Evolutionary conservation across 2,329 filamentous ascomycete genomes (phyloP).

Genomic region (Moelleriella libera): DNA sequence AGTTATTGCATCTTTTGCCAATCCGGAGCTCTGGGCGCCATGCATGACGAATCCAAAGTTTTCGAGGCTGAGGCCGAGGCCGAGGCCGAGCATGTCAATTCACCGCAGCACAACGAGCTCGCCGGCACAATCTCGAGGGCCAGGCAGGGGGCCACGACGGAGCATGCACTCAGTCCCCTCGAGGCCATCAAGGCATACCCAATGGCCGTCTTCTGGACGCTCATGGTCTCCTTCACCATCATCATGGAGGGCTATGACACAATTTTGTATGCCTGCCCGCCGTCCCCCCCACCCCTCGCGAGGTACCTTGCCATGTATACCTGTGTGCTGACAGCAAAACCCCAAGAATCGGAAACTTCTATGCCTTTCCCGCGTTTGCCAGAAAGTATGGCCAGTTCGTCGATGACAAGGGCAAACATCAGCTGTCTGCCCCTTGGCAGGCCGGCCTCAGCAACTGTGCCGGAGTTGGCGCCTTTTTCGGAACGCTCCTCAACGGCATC

Average conservation of each 20-base stretch:
- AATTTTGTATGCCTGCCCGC: slow-evolving; percentile 11
- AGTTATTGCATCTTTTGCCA: no score
- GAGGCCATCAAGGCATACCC: slow-evolving; percentile 17
- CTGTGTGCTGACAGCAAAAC: not conserved
- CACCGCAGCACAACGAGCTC: not conserved
- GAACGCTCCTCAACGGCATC: slow-evolving; percentile 31
- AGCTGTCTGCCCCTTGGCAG: slow-evolving; percentile 35
- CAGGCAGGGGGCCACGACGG: not conserved
- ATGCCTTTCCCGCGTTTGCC: slow-evolving; percentile 6
- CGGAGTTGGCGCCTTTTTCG: slow-evolving; percentile 31
- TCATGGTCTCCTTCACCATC: slow-evolving; percentile 20
- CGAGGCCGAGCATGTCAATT: not conserved
- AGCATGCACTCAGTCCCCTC: slow-evolving; percentile 12
- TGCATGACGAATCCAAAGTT: not conserved
- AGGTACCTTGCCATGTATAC: not conserved
- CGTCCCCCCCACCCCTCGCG: not conserved
- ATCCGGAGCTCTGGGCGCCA: not conserved
- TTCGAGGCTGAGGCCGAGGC: not conserved
- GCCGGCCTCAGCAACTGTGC: slow-evolving; percentile 29
- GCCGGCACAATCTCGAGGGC: not conserved
- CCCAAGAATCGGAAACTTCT: slow-evolving; percentile 1
- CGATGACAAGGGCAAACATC: slow-evolving; percentile 9
- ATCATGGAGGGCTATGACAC: slow-evolving; percentile 29
- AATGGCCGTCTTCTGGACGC: slow-evolving; percentile 21
- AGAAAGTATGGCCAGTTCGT: slow-evolving; percentile 16